Conservation (phyloP, 441 rosid genomes). For the Adansonia gregorii region DNA sequence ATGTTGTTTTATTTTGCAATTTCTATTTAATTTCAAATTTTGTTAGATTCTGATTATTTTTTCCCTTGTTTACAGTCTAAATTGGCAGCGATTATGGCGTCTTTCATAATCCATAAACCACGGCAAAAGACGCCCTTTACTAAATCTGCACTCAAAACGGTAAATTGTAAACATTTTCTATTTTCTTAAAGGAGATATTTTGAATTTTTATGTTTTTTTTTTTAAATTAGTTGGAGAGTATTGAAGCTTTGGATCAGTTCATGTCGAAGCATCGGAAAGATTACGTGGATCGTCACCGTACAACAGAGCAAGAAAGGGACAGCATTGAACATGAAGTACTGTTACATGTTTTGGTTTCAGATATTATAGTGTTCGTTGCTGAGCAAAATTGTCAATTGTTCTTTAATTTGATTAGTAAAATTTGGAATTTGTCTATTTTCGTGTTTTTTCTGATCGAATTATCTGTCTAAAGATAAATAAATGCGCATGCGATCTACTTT, state of each 20-base stretch:
- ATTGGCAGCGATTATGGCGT: slow-evolving; percentile 83
- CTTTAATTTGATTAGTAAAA: background rate
- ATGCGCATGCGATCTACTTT: background rate
- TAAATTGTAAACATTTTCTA: slow-evolving; percentile 31
- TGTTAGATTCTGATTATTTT: slow-evolving; percentile 16
- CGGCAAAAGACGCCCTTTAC: slow-evolving; percentile 68
- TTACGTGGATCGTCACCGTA: slow-evolving; percentile 80
- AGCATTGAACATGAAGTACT: slow-evolving; percentile 92
- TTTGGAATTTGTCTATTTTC: background rate
- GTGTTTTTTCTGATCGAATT: background rate
- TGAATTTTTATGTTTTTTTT: background rate
- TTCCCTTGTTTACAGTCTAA: slow-evolving; percentile 53
- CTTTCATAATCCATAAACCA: slow-evolving; percentile 87
- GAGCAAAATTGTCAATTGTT: background rate
- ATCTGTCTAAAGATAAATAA: background rate
- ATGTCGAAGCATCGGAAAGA: slow-evolving; percentile 87
- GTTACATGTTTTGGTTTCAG: background rate
- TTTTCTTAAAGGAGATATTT: background rate
- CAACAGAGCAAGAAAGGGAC: slow-evolving; percentile 91
- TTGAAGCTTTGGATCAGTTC: slow-evolving; percentile 81
- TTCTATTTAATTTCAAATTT: slow-evolving; percentile 13
- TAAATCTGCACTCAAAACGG: slow-evolving; percentile 82
- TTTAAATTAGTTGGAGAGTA: slow-evolving; percentile 68
- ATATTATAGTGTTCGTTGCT: background rate
- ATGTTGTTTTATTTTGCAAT: background rate